Evolutionary conservation across 352 stramenopile species (phyloP).

Genomic region (Globisporangium paroecandrum): DNA sequence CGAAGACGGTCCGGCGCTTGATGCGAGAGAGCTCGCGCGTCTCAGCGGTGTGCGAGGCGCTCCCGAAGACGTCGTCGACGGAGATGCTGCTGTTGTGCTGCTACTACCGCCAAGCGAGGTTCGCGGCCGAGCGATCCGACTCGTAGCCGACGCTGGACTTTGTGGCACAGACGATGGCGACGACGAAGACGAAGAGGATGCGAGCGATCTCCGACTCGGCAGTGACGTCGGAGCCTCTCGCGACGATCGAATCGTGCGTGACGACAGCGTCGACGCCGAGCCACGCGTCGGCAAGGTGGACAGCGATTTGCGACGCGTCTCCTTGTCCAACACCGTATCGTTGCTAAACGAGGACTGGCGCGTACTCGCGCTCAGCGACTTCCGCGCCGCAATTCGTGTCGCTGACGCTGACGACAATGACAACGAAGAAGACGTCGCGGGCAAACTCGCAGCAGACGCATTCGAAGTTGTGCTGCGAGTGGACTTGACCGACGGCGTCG

Average conservation of each 20-base stretch:
- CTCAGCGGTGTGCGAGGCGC: conserved; percentile 24
- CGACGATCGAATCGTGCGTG: conserved; percentile 19
- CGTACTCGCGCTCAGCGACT: conserved; percentile 13
- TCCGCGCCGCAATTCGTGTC: background rate
- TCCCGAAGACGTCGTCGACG: conserved; percentile 19
- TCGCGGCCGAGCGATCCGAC: conserved; percentile 23
- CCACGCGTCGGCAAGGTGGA: conserved; percentile 38
- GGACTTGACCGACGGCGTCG: conserved; percentile 42
- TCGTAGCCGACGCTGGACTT: conserved; percentile 20
- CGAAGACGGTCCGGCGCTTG: conserved; percentile 21
- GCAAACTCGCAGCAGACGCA: conserved; percentile 29
- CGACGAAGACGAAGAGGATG: conserved; percentile 10
- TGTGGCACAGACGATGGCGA: conserved; percentile 13
- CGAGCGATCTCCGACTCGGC: conserved; percentile 20
- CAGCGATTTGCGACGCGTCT: conserved; percentile 40
- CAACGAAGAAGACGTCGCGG: conserved; percentile 7
- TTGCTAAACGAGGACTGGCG: conserved; percentile 6
- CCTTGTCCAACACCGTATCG: conserved; percentile 22
- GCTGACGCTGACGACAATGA: conserved; percentile 7
- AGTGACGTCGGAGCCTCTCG: conserved; percentile 17
- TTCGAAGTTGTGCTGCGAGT: conserved; percentile 43
- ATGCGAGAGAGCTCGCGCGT: conserved; percentile 20
- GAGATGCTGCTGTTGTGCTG: conserved; percentile 3
- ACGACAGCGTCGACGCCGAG: conserved; percentile 20
- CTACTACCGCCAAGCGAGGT: conserved; percentile 18